phyloP scores from a whole-genome alignment of 345 rosid species.

The Raphanus raphanistrum region DNA sequence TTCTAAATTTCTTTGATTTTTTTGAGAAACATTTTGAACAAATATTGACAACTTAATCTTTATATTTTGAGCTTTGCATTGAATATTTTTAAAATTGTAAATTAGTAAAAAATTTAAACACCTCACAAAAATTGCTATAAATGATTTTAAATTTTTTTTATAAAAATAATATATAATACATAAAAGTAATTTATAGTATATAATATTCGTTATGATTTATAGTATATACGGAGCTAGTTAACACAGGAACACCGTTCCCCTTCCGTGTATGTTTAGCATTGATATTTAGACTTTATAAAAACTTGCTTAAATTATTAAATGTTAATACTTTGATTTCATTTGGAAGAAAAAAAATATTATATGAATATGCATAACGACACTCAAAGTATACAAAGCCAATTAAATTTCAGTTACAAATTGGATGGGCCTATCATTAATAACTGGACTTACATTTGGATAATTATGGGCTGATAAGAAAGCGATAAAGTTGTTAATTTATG shows the following conservation, averaged over 20 bases:
- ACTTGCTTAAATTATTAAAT: background rate
- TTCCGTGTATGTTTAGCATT: background rate
- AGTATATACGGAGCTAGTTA: background rate
- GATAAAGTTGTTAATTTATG: background rate
- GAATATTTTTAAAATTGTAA: no score
- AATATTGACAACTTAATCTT: no score
- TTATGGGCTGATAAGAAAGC: background rate
- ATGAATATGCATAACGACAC: background rate
- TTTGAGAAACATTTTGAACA: no score
- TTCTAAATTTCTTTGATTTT: no score
- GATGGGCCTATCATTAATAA: background rate
- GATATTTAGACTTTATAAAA: background rate
- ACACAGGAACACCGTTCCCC: background rate
- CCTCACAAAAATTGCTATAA: no score
- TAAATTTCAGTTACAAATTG: background rate
- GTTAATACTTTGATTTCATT: background rate
- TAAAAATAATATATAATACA: no score
- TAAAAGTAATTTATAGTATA: no score
- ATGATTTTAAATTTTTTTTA: no score
- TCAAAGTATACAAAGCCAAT: background rate
- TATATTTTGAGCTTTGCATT: no score
- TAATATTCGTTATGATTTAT: no score
- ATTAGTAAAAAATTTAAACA: no score
- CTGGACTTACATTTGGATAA: background rate
- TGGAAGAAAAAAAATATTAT: background rate